phyloP scores from a whole-genome alignment of 495 filamentous ascomycete species.

The Penicillium malachiteum region DNA sequence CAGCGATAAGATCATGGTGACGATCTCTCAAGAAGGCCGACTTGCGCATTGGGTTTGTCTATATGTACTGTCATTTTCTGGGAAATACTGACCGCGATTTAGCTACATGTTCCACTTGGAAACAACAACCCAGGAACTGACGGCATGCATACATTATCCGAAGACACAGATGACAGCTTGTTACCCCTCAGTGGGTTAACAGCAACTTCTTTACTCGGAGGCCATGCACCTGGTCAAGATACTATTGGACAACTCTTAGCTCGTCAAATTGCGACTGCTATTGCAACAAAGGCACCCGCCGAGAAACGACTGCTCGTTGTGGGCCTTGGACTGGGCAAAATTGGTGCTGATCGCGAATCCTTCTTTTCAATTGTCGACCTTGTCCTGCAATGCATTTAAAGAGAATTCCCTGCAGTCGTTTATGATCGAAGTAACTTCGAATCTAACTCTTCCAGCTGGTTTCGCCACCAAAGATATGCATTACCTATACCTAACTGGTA shows the following conservation, averaged over 20 bases:
- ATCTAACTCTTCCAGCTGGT: neutral
- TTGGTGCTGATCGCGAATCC: slow-evolving; percentile 61
- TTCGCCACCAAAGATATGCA: neutral
- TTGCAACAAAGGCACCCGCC: slow-evolving; percentile 67
- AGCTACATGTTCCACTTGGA: slow-evolving; percentile 88
- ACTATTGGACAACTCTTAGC: slow-evolving; percentile 83
- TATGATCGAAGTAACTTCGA: neutral
- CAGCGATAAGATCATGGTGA: slow-evolving; percentile 89
- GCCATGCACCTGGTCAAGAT: slow-evolving; percentile 73
- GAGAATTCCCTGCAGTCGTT: neutral
- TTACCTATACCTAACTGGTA: no score
- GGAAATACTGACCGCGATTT: neutral
- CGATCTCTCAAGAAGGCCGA: slow-evolving; percentile 80
- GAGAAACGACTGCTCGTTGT: slow-evolving; percentile 80
- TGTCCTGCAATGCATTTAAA: slow-evolving; percentile 64
- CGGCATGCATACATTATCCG: slow-evolving; percentile 42
- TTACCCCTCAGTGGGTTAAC: slow-evolving; percentile 80
- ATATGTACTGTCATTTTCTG: neutral
- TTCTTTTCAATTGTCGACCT: slow-evolving; percentile 85
- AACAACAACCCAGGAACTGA: slow-evolving; percentile 59
- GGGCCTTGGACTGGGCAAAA: slow-evolving; percentile 72
- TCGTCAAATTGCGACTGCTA: slow-evolving; percentile 79
- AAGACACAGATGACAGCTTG: slow-evolving; percentile 56
- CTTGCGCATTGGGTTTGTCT: slow-evolving; percentile 84
- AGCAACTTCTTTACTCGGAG: slow-evolving; percentile 86